Conservation (phyloP, 1,284 basidiomycete genomes). For the Takashimella tepidaria region DNA sequence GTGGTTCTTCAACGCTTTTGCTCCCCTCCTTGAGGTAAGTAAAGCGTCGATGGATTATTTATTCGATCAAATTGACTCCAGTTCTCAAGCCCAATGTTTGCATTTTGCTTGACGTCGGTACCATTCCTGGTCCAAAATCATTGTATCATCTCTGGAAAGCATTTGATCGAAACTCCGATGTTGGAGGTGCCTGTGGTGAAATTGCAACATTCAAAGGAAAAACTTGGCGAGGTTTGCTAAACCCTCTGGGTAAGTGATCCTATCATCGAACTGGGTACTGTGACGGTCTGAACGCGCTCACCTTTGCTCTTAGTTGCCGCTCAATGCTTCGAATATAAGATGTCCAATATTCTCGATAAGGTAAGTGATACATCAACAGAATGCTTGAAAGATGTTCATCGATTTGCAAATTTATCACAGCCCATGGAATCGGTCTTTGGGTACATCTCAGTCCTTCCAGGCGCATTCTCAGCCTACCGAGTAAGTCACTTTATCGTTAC, state of each 20-base stretch:
- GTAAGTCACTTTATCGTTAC: slow-evolving; percentile 22
- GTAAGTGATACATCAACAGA: no score
- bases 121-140: slow-evolving; percentile 68
- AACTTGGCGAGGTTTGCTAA: slow-evolving; percentile 71
- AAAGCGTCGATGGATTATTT: not conserved
- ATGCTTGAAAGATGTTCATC: no score
- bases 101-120: slow-evolving; percentile 80
- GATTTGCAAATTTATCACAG: slow-evolving; percentile 3
- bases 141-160: slow-evolving; percentile 92
- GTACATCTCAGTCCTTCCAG: slow-evolving; percentile 73
- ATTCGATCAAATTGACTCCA: no score
- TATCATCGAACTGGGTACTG: no score
- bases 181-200: slow-evolving; percentile 91
- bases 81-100: slow-evolving; percentile 59
- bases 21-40: slow-evolving; percentile 34
- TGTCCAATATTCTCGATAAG: slow-evolving; percentile 86
- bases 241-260: slow-evolving; percentile 65
- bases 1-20: slow-evolving; percentile 93
- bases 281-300: not conserved
- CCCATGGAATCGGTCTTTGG: slow-evolving; percentile 89
- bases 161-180: slow-evolving; percentile 87
- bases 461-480: slow-evolving; percentile 85
- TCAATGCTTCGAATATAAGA: slow-evolving; percentile 90
- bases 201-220: slow-evolving; percentile 90
- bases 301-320: slow-evolving; percentile 61